Conservation (phyloP, 768 basidiomycete species). For the Imleria badia region DNA sequence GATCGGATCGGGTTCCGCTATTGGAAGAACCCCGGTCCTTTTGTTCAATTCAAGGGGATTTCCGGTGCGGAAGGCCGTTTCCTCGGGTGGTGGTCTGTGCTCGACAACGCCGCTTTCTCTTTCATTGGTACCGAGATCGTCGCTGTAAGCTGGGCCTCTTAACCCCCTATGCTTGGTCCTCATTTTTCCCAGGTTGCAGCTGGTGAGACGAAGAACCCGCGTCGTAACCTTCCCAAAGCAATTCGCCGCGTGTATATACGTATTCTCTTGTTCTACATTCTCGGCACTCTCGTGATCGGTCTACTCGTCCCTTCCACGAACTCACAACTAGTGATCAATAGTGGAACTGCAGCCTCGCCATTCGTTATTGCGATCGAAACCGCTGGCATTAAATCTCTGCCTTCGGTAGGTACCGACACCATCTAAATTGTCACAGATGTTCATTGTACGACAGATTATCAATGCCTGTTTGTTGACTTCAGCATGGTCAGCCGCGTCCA, state of each 20-base stretch:
- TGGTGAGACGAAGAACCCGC: slow-evolving; percentile 89
- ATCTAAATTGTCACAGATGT: slow-evolving; percentile 3
- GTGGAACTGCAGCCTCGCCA: slow-evolving; percentile 70
- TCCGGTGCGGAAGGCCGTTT: slow-evolving; percentile 73
- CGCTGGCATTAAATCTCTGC: slow-evolving; percentile 85
- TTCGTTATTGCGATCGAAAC: slow-evolving; percentile 88
- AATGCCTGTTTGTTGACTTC: slow-evolving; percentile 84
- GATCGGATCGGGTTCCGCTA: slow-evolving; percentile 62
- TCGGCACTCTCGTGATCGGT: slow-evolving; percentile 73
- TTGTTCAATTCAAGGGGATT: slow-evolving; percentile 69
- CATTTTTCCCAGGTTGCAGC: slow-evolving; percentile 63
- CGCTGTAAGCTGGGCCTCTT: slow-evolving; percentile 51
- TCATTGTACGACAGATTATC: slow-evolving; percentile 50
- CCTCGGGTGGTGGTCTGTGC: slow-evolving; percentile 65
- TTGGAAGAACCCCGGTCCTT: slow-evolving; percentile 89
- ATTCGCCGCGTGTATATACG: slow-evolving; percentile 67
- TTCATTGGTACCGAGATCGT: slow-evolving; percentile 95
- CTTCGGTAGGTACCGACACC: slow-evolving; percentile 52
- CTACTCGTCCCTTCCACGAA: slow-evolving; percentile 78
- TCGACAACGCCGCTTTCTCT: slow-evolving; percentile 90
- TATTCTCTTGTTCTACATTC: slow-evolving; percentile 79
- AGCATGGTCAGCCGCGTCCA: slow-evolving; percentile 90
- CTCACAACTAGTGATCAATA: slow-evolving; percentile 45
- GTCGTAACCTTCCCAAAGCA: slow-evolving; percentile 57
- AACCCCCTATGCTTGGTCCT: not conserved